Conservation (phyloP, 108 stramenopile genomes). For the Nitzschia sp. region DNA sequence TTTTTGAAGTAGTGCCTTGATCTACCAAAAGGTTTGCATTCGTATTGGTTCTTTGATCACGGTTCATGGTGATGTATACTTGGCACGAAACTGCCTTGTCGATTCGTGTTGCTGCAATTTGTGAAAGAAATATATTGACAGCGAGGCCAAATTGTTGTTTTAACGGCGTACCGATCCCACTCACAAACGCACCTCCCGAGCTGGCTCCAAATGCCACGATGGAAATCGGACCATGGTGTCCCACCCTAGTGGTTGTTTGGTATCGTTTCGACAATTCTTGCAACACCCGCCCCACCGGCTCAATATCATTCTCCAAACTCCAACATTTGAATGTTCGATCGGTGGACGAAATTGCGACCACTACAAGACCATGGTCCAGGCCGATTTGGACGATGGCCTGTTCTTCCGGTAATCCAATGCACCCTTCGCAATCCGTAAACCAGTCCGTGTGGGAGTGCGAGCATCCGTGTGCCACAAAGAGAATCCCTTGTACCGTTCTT, state of each 20-base stretch:
- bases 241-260: not conserved
- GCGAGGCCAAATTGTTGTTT: not conserved
- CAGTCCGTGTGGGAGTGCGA: constrained; percentile 31
- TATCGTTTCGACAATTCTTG: constrained; percentile 15
- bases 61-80: constrained; percentile 37
- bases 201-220: constrained; percentile 40
- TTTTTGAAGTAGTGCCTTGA: not conserved
- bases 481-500: constrained; percentile 14
- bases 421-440: constrained; percentile 26
- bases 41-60: constrained; percentile 6
- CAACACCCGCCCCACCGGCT: constrained; percentile 24
- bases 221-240: not conserved
- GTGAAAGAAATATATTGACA: constrained; percentile 23
- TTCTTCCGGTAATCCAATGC: constrained; percentile 44
- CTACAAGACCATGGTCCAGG: constrained; percentile 26
- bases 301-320: constrained; percentile 7
- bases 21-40: constrained; percentile 11
- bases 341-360: constrained; percentile 19
- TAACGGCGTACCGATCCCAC: not conserved
- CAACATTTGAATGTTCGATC: constrained; percentile 33
- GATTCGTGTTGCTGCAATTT: constrained; percentile 21
- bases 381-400: constrained; percentile 34
- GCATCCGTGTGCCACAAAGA: constrained; percentile 44
- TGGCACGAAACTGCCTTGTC: not conserved
- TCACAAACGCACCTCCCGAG: constrained; percentile 39